Evolutionary conservation across 2,329 filamentous ascomycete species (phyloP).

Genomic region (Aspergillus sp.): DNA sequence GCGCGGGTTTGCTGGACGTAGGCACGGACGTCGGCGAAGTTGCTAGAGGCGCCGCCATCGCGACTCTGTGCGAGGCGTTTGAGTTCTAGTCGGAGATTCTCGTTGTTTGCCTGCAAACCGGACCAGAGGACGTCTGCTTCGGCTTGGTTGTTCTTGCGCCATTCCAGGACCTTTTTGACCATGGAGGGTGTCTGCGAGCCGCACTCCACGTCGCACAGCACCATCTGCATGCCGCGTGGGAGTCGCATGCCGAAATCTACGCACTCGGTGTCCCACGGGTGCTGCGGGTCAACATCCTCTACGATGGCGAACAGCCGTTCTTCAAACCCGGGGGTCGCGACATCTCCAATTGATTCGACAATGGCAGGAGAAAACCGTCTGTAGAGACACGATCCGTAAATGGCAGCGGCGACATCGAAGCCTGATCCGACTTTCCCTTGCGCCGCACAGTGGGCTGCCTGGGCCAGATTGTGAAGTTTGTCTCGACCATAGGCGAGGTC

Average conservation of each 20-base stretch:
- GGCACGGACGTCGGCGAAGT: conserved; percentile 46
- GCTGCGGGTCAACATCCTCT: conserved; percentile 44
- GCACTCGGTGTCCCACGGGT: conserved; percentile 72
- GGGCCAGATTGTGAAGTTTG: conserved; percentile 81
- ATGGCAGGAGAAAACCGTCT: conserved; percentile 80
- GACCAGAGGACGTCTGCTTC: conserved; percentile 67
- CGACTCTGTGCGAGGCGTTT: conserved; percentile 42
- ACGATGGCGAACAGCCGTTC: conserved; percentile 57
- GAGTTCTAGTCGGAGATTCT: conserved; percentile 59
- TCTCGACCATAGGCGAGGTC: conserved; percentile 45
- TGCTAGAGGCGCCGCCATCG: conserved; percentile 34
- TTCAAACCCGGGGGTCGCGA: conserved; percentile 59
- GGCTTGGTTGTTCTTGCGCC: conserved; percentile 59
- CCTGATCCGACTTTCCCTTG: conserved; percentile 95
- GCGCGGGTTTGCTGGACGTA: conserved; percentile 45
- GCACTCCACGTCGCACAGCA: conserved; percentile 95
- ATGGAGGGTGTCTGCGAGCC: conserved; percentile 89
- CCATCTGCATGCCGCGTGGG: conserved; percentile 63
- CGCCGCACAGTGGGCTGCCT: conserved; percentile 87
- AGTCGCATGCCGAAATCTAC: conserved; percentile 61
- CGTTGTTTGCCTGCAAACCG: conserved; percentile 64
- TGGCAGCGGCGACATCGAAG: conserved; percentile 88
- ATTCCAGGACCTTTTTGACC: conserved; percentile 84
- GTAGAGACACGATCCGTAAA: conserved; percentile 87
- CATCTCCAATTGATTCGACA: conserved; percentile 58